Base-by-base conservation (phyloP, 306 rosid genomes). In the Abrus pulchellus region DNA sequence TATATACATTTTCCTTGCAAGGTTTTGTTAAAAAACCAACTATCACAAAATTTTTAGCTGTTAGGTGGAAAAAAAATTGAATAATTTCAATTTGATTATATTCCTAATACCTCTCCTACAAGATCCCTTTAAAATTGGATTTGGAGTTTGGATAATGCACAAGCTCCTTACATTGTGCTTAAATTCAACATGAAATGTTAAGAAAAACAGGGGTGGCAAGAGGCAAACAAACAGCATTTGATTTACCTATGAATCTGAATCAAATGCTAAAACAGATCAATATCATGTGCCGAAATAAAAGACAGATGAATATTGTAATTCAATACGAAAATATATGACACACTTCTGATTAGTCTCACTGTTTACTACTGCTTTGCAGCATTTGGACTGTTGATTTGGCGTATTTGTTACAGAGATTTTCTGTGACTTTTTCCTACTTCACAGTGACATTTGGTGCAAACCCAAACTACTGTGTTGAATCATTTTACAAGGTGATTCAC, bases 381-480 rank as follows among this genome's bases (percentile, higher is more conserved):
- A 84, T 90, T 79, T 95, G 99, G 99, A 95, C 99, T 32, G 94
- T 93, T 74, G 99, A 95, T 82, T 86, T 95, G 87, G 99, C 99
- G 5, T 95, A 87, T 83, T 78, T 95, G 74, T 85, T 95, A 79
- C 94, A 89, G 81, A 91, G 82, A 65, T 95, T 88, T 84, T 87
- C 91, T 73, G 83, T 93, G 61, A 70, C 85, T 40, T 93, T 95
- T 88, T 90, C 93, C 76, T 95, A 92, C 93, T 93, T 87, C 88
- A 95, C 98, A 0, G 93, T 95, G 75, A 95, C 99, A 27, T 72
- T 86, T 82, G 99, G 98, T 66, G 99, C 96, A 48, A 92, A 95
- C 83, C 99, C 99, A 82, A 89, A 88, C 85, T 95, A 95, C 87
- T 93, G 90, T 20, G 82, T 79, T 55, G 99, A 95, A 82, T 88